Percentiles rank a stretch among this genome's conserved stretches.
Conservation (phyloP, 768 basidiomycete genomes). For the Gloeostereum incarnatum region DNA sequence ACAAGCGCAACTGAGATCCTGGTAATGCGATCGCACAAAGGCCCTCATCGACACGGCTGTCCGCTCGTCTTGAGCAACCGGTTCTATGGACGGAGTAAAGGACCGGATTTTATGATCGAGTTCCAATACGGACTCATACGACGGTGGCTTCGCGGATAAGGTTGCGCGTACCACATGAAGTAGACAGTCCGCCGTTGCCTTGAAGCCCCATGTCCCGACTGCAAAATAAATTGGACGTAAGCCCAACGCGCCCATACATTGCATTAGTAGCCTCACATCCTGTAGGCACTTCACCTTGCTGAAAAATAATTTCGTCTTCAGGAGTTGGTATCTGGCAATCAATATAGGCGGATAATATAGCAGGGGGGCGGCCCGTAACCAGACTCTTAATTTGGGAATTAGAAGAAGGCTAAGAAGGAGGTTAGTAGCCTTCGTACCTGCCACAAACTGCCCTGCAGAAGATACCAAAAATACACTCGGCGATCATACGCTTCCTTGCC, state of each 20-base stretch:
- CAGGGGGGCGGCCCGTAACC: conserved; percentile 39
- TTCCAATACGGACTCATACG: conserved; percentile 36
- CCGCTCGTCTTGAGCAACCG: conserved; percentile 14
- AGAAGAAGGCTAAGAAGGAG: background rate
- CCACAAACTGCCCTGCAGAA: conserved; percentile 33
- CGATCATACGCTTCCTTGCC: conserved; percentile 44
- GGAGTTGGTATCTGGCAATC: conserved; percentile 36
- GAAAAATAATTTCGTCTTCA: conserved; percentile 35
- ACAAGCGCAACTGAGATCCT: conserved; percentile 30
- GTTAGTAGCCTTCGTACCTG: too few species aligned
- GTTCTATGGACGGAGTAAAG: conserved; percentile 18
- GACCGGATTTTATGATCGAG: conserved; percentile 41
- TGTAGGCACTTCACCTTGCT: conserved; percentile 29
- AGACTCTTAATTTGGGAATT: conserved; percentile 23
- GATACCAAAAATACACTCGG: conserved; percentile 47
- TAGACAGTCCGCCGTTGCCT: conserved; percentile 28
- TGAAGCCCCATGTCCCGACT: conserved; percentile 43
- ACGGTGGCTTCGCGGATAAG: conserved; percentile 31
- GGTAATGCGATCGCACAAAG: conserved; percentile 33
- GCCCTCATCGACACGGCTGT: conserved; percentile 30
- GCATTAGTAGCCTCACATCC: conserved; percentile 26
- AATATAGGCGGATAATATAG: conserved; percentile 29
- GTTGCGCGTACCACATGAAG: conserved; percentile 30
- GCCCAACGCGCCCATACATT: background rate
- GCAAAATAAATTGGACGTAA: conserved; percentile 4